These are phyloP conservation scores for Trichoderma aggressivum DNA, from an alignment of 2,329 filamentous ascomycete species.

Conservation along the genomic window DNA sequence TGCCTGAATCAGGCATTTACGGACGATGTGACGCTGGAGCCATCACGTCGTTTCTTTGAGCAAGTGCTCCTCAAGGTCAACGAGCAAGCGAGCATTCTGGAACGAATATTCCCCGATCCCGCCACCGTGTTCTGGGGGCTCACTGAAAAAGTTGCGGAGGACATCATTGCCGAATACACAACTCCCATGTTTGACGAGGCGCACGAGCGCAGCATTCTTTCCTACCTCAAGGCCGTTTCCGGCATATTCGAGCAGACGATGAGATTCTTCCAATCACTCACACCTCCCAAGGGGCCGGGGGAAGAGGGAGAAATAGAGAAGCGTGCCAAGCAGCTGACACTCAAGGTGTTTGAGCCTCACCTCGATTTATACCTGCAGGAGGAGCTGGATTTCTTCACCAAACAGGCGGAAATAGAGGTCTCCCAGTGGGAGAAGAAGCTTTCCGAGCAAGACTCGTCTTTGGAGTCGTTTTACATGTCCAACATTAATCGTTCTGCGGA, in stretches of 20 bases:
- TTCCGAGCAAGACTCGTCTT: constrained; percentile 82
- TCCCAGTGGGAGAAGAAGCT: constrained; percentile 86
- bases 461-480: constrained; percentile 93
- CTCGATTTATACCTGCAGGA: constrained; percentile 91
- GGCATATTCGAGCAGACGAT: constrained; percentile 84
- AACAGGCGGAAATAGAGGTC: constrained; percentile 73
- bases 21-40: constrained; percentile 71
- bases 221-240: constrained; percentile 82
- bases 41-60: constrained; percentile 78
- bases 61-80: constrained; percentile 71
- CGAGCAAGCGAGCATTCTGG: constrained; percentile 76
- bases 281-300: constrained; percentile 61
- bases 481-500: constrained; percentile 92
- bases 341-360: constrained; percentile 82
- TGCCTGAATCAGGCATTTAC: constrained; percentile 68
- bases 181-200: constrained; percentile 84
- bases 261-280: constrained; percentile 69
- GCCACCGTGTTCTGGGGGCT: constrained; percentile 72
- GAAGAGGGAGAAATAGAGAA: constrained; percentile 52
- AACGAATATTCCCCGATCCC: constrained; percentile 73
- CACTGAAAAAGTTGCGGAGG: constrained; percentile 77
- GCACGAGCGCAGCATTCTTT: constrained; percentile 68
- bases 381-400: constrained; percentile 81
- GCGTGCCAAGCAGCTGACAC: constrained; percentile 64
- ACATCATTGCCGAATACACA: constrained; percentile 81